Evolutionary conservation across 2,329 filamentous ascomycete species (phyloP).

Genomic region (Beauveria australis): DNA sequence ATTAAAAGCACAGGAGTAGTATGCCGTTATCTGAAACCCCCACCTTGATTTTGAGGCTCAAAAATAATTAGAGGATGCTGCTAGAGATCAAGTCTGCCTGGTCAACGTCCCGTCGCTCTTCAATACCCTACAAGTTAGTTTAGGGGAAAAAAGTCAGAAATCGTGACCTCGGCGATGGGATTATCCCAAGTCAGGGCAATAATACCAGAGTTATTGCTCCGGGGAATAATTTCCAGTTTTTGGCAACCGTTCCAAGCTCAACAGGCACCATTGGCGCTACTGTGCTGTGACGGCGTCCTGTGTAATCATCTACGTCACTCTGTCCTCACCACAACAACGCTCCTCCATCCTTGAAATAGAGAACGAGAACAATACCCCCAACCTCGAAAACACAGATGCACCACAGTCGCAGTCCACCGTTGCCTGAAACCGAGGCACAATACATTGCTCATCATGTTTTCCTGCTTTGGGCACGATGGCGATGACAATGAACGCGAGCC

Average conservation of each 20-base stretch:
- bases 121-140: too few relatives aligned
- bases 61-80: too few relatives aligned
- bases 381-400: not conserved
- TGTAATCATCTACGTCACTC: constrained; percentile 9
- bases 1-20: too few relatives aligned
- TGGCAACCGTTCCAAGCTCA: not conserved
- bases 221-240: not conserved
- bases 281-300: not conserved
- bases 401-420: not conserved
- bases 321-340: not conserved
- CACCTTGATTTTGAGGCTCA: too few relatives aligned
- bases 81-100: too few relatives aligned
- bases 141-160: too few relatives aligned
- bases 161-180: too few relatives aligned
- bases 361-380: not conserved
- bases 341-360: not conserved
- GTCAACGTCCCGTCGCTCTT: too few relatives aligned
- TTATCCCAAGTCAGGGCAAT: too few relatives aligned
- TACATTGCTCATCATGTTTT: constrained; percentile 34
- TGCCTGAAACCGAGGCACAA: not conserved
- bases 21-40: too few relatives aligned
- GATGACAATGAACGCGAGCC: constrained; percentile 62
- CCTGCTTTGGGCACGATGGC: constrained; percentile 50
- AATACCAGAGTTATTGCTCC: too few relatives aligned
- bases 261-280: not conserved